Evolutionary conservation across 192 early-diverging fungal genomes (phyloP).

Genomic region (Coemansia aciculifera): DNA sequence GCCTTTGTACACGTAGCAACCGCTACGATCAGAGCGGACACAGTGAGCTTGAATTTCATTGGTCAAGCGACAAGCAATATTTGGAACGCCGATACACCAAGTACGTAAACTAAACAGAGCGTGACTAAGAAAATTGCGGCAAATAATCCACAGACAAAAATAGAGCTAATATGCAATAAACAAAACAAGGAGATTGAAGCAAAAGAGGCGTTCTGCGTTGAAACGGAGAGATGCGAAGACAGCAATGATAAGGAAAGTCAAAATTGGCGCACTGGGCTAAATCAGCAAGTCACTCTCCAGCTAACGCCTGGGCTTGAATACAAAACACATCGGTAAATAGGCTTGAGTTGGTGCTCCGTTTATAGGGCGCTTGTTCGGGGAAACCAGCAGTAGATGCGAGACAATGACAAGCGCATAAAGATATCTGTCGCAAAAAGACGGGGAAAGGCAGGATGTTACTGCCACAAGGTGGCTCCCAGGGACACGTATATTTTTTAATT

Average conservation of each 20-base stretch:
- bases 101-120: background rate
- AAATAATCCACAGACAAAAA: background rate
- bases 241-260: conserved; percentile 1
- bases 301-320: background rate
- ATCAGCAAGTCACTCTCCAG: background rate
- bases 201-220: conserved; percentile 1
- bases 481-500: background rate
- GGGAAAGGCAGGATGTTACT: background rate
- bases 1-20: conserved; percentile 32
- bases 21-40: conserved; percentile 33
- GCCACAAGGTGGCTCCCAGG: background rate
- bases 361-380: conserved; percentile 3
- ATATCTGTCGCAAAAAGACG: background rate
- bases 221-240: background rate
- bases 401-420: background rate
- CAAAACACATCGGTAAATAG: background rate
- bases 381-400: background rate
- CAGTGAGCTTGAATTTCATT: conserved; percentile 42
- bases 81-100: conserved; percentile 3
- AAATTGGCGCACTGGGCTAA: background rate
- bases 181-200: background rate
- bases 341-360: background rate
- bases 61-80: conserved; percentile 4
- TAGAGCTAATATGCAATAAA: background rate
- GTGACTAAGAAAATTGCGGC: background rate